These are phyloP conservation scores for Lentinula novae-zelandiae DNA, from an alignment of 1,284 basidiomycete species.

Conservation along the genomic window DNA sequence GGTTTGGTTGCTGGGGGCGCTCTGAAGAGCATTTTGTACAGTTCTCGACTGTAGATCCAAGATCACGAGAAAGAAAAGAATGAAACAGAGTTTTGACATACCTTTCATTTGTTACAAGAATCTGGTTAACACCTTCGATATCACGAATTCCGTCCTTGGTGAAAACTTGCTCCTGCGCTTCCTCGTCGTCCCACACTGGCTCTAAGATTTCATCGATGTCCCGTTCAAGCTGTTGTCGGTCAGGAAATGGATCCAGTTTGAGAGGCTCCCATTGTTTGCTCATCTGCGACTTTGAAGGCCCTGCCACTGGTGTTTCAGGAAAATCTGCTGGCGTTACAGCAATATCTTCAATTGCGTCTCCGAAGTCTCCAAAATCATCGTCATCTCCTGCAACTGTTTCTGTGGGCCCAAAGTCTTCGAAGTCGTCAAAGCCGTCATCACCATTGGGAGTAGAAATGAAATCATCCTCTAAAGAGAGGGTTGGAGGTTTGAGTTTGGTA, in stretches of 20 bases:
- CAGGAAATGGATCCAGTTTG: slow-evolving; percentile 60
- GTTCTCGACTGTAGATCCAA: slow-evolving; percentile 57
- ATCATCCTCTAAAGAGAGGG: slow-evolving; percentile 20
- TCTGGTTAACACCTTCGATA: slow-evolving; percentile 75
- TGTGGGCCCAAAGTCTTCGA: slow-evolving; percentile 67
- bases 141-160: slow-evolving; percentile 75
- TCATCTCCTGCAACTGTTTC: slow-evolving; percentile 51
- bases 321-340: slow-evolving; percentile 28
- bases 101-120: slow-evolving; percentile 74
- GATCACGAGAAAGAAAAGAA: slow-evolving; percentile 13
- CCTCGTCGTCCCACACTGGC: slow-evolving; percentile 53
- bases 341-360: slow-evolving; percentile 44
- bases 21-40: slow-evolving; percentile 68
- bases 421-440: slow-evolving; percentile 55
- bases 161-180: slow-evolving; percentile 47
- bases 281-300: slow-evolving; percentile 38
- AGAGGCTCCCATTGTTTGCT: slow-evolving; percentile 57
- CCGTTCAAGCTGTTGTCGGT: slow-evolving; percentile 50
- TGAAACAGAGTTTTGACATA: slow-evolving; percentile 30
- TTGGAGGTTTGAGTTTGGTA: slow-evolving; percentile 18
- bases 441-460: slow-evolving; percentile 28
- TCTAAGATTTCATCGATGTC: slow-evolving; percentile 66
- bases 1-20: slow-evolving; percentile 68
- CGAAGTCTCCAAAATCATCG: slow-evolving; percentile 87
- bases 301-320: slow-evolving; percentile 37